Evolutionary conservation across 179 eudicot genomes (phyloP), one percentile per base, ranked within the genome.

Genomic region (Sideroxylon spinosum): DNA sequence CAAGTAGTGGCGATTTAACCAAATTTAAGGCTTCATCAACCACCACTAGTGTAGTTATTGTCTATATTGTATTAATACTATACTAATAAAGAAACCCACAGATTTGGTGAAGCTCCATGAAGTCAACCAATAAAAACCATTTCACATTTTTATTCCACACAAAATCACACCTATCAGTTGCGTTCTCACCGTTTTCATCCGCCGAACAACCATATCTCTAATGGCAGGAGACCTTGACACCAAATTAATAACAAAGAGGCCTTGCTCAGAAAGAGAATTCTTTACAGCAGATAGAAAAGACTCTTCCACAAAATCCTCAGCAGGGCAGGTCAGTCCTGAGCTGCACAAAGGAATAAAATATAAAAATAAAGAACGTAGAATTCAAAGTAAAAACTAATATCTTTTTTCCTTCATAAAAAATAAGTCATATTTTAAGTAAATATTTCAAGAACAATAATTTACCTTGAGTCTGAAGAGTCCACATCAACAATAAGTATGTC

Each of bases 301-400:
- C 80, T 95, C 91, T 69, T 95, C 99, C 22, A 92, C 88, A 68
- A 95, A 95, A 68, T 88, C 97, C 28, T 85, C 80, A 70, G 95
- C 95, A 69, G 99, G 99, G 83, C 99, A 95, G 72, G 95, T 90
- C 71, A 95, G 85, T 71, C 97, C 98, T 76, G 98, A 90, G 86
- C 99, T 95, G 88, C 87, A 83, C 44, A 79, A 79, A 53, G 26
- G 71, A 26, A 68, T 9, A 78, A 74, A 52, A 19, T 60, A 63
- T 10, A 55, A 48, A 59, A 48, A 49, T 23, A 48, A 78, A 64
- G 19, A 55, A 61, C 37, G 22, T 50, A 68, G 10, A 67, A 78
- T 23, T 76, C 26, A 23, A 71, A 56, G 46, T 44, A 60, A 25
- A 32, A 69, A 7, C 28, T 28, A 59, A 37, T 26, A 13, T 20